phyloP scores from a whole-genome alignment of 768 basidiomycete species.

The Leccinum uliginosum region DNA sequence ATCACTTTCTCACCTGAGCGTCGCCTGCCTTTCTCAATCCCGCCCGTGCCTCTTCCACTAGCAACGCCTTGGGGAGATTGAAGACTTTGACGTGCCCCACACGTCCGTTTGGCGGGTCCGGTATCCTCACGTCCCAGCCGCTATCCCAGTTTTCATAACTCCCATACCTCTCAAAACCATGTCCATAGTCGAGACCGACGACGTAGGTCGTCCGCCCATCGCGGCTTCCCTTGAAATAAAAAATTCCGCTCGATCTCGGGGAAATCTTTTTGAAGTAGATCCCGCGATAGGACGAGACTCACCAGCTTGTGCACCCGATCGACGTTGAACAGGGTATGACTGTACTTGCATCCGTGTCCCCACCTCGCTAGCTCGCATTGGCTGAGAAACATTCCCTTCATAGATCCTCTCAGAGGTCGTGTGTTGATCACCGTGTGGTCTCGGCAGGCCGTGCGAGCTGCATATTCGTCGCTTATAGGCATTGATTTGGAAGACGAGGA shows the following conservation, averaged over 20 bases:
- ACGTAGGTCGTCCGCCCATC: slow-evolving; percentile 5
- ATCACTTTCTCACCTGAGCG: slow-evolving; percentile 3
- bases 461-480: slow-evolving; percentile 17
- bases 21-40: slow-evolving; percentile 8
- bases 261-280: too few relatives aligned
- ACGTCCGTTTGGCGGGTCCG: not conserved
- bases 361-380: slow-evolving; percentile 5
- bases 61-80: slow-evolving; percentile 10
- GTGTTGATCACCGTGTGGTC: slow-evolving; percentile 10
- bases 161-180: slow-evolving; percentile 15
- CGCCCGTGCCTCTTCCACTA: slow-evolving; percentile 3
- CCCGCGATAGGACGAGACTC: too few relatives aligned
- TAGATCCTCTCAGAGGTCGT: slow-evolving; percentile 9
- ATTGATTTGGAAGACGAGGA: not conserved
- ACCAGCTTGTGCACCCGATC: slow-evolving; percentile 13
- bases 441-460: slow-evolving; percentile 17
- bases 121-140: slow-evolving; percentile 8
- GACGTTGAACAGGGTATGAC: slow-evolving; percentile 18
- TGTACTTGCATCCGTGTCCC: slow-evolving; percentile 11
- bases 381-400: not conserved
- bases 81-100: not conserved
- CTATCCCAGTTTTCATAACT: slow-evolving; percentile 4
- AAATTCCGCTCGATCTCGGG: not conserved
- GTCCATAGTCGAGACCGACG: slow-evolving; percentile 9
- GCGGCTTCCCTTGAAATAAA: not conserved